Evolutionary conservation across 257 asterid genomes (phyloP), one percentile per base, ranked within the genome.

Genomic region (Striga asiatica): DNA sequence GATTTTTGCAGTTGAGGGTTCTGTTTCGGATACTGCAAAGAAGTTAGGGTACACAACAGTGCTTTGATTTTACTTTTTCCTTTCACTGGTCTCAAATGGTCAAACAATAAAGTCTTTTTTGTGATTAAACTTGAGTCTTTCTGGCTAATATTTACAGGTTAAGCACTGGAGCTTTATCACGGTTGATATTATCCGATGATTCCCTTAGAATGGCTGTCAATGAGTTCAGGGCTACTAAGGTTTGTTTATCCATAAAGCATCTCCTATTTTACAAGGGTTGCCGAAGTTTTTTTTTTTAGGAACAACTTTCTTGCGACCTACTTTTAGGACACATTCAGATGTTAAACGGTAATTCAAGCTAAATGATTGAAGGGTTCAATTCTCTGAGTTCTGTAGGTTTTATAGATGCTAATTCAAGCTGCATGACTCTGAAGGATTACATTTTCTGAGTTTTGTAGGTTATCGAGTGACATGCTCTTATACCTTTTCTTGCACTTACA

Each of bases 121-220:
- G 17, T 45, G 11, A 48, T 22, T 10, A 10, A 4, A 11, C 11
- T 21, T 9, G n/a, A 47, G 37, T 51, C 23, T 64, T 54, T 49
- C 41, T 63, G 38, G 18, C 51, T 66, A 60, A 34, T 38, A 38
- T 43, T 56, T 45, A 28, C 73, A 88, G 97, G 78, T 67, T 88
- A 75, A 89, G 95, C 88, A 89, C 97, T 12, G 97, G 97, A 45
- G 93, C 91, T 56, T 57, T 89, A 54, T 85, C 97, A 55, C 79
- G 95, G 67, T 77, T 89, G 80, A 80, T 89, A 70, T 61, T 89
- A 65, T 89, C 96, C 7, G 94, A 83, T 69, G 95, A 86, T 78
- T 81, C 89, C 38, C 93, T 89, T 60, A 76, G 93, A 66, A 61
- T 71, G 81, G 96, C 83, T 17, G 95, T 86, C 56, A 89, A 89